These are phyloP conservation scores for Carex kokanica DNA, from an alignment of 176 grass and related monocot species.

Conservation along the genomic window DNA sequence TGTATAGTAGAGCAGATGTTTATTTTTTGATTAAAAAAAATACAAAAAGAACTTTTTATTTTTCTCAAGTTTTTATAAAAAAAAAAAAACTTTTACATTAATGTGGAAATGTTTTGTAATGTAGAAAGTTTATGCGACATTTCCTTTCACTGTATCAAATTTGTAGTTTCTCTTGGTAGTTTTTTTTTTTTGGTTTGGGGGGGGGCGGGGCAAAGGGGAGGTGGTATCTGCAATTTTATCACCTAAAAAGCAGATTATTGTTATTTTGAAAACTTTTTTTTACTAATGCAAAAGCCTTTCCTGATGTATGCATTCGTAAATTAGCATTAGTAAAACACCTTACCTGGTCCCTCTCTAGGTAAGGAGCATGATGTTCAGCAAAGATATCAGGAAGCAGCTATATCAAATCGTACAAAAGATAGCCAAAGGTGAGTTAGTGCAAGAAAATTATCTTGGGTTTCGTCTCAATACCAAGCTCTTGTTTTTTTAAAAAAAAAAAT, in stretches of 20 bases:
- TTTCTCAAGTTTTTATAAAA: too few relatives aligned
- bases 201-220: too few relatives aligned
- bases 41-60: too few relatives aligned
- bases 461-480: not conserved
- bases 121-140: too few relatives aligned
- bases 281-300: not conserved
- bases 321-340: not conserved
- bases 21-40: too few relatives aligned
- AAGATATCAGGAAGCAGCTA: conserved; percentile 95
- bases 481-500: too few relatives aligned
- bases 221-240: not conserved
- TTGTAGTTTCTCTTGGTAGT: too few relatives aligned
- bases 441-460: not conserved
- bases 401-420: conserved; percentile 80
- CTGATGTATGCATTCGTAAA: not conserved
- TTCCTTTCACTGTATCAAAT: too few relatives aligned
- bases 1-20: too few relatives aligned
- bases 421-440: conserved; percentile 33
- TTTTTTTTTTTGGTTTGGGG: too few relatives aligned
- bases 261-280: not conserved
- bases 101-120: too few relatives aligned
- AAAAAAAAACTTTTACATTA: too few relatives aligned
- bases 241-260: not conserved
- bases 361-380: conserved; percentile 88
- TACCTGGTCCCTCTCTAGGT: conserved; percentile 32